Base-by-base conservation (phyloP, 495 filamentous ascomycete genomes). In the Tuber calosporum region DNA sequence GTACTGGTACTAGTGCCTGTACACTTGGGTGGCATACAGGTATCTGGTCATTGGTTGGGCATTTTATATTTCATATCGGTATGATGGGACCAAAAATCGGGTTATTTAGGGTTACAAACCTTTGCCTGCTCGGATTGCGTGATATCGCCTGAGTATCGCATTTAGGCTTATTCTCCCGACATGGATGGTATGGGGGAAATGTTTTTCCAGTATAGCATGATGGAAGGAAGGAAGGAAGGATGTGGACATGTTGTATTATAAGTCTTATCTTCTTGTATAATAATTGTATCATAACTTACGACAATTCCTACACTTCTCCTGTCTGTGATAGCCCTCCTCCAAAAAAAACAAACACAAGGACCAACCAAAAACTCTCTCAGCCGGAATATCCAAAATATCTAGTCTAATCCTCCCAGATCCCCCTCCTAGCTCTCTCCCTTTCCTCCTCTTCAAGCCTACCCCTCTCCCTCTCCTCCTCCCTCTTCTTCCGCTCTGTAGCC, bases 401-500 rank as follows among this genome's bases (percentile, higher is more conserved):
- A 39, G 8, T 36, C 39, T 80, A 97, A 81, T 90, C 90, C 67
- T 94, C 89, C 95, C 94, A 97, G 66, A 96, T 86, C 34, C 91
- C 90, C 73, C 85, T 86, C 84, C 89, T 94, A 41, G 87, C 88
- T 82, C 84, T 87, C 83, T 93, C 90, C 66, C 85, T 87, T 82
- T 92, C 90, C 81, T 89, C 88, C 81, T 87, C 86, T 69, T 86
- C 87, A 81, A 84, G 86, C 75, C 84, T 87, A 81, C 86, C 85
- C 75, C 85, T 88, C 77, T 91, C 90, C 77, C 86, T 88, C 82
- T 93, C 92, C 75, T 86, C 85, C 79, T 96, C 91, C 73, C 89
- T 83, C 78, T 87, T 86, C 85, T 89, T 93, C 72, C 88, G 88
- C 86, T 97, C 94, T 84, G 93, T 92, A 83, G 96, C 92, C 81